Conservation (phyloP, 306 rosid genomes). For the Canavalia gladiata region DNA sequence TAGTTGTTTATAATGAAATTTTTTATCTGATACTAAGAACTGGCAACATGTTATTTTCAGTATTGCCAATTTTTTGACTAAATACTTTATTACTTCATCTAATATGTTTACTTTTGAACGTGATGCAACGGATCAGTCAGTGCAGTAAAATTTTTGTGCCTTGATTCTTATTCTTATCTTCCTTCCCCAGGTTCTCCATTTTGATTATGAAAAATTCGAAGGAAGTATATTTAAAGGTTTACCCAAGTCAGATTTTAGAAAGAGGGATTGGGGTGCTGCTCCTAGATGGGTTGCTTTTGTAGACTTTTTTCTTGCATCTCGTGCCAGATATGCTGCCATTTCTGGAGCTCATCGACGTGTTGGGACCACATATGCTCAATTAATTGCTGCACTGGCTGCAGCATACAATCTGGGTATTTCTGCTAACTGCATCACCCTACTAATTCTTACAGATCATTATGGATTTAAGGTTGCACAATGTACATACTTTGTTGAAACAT, state of each 20-base stretch:
- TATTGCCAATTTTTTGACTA: not conserved
- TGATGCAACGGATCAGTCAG: not conserved
- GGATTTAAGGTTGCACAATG: not conserved
- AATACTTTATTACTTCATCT: not conserved
- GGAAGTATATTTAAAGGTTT: constrained; percentile 65
- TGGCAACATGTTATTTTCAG: not conserved
- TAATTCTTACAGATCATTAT: no score
- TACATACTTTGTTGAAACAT: not conserved
- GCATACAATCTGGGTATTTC: constrained; percentile 66
- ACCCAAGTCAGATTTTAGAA: constrained; percentile 65
- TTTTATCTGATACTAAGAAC: no score
- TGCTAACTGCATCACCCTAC: not conserved
- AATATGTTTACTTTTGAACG: not conserved
- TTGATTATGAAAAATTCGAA: constrained; percentile 67
- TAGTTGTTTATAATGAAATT: no score
- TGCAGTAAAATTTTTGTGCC: not conserved
- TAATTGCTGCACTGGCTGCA: constrained; percentile 79
- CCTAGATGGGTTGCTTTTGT: constrained; percentile 93
- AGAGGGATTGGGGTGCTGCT: constrained; percentile 85
- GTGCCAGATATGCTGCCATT: constrained; percentile 68
- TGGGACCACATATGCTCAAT: constrained; percentile 87
- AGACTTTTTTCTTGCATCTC: constrained; percentile 83
- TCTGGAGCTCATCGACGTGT: constrained; percentile 87
- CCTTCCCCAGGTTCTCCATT: constrained; percentile 71
- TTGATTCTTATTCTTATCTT: constrained; percentile 8